These are phyloP conservation scores for Cryphonectria parasitica DNA, from an alignment of 2,329 filamentous ascomycete genomes.

Conservation along the genomic window DNA sequence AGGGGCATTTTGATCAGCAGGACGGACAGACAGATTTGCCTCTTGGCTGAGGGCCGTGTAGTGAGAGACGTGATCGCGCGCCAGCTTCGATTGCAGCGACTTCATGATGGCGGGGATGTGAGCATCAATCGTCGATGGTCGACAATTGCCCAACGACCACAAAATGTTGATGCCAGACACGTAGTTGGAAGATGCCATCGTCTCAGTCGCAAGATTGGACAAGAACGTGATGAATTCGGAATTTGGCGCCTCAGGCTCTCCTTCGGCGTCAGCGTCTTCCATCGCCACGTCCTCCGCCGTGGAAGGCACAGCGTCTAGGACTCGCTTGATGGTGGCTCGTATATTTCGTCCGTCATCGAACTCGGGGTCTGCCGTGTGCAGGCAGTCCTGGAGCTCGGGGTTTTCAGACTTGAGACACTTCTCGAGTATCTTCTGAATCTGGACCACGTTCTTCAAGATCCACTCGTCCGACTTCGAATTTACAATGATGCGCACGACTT, in stretches of 20 bases:
- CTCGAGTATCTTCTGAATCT: conserved; percentile 85
- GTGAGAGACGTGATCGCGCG: conserved; percentile 87
- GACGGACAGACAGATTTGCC: conserved; percentile 46
- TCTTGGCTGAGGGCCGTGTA: conserved; percentile 63
- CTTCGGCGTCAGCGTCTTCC: conserved; percentile 80
- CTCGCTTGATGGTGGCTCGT: conserved; percentile 75
- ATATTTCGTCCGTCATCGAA: conserved; percentile 72
- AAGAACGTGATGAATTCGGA: conserved; percentile 87
- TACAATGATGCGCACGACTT: conserved; percentile 87
- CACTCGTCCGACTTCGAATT: conserved; percentile 89
- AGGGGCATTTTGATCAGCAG: conserved; percentile 59
- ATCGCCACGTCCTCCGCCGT: conserved; percentile 67
- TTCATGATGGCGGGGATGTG: conserved; percentile 92
- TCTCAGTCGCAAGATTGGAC: conserved; percentile 84
- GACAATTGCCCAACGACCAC: conserved; percentile 86
- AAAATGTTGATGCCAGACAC: conserved; percentile 89
- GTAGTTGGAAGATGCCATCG: conserved; percentile 78
- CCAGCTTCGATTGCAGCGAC: conserved; percentile 86
- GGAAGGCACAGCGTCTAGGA: conserved; percentile 82
- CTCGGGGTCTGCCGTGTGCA: conserved; percentile 74
- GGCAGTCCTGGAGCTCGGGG: conserved; percentile 88
- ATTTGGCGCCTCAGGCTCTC: conserved; percentile 77
- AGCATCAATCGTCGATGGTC: conserved; percentile 84
- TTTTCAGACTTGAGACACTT: conserved; percentile 88
- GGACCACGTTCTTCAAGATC: conserved; percentile 77